Conservation (phyloP, 495 filamentous ascomycete species). For the Oidiodendron maius region DNA sequence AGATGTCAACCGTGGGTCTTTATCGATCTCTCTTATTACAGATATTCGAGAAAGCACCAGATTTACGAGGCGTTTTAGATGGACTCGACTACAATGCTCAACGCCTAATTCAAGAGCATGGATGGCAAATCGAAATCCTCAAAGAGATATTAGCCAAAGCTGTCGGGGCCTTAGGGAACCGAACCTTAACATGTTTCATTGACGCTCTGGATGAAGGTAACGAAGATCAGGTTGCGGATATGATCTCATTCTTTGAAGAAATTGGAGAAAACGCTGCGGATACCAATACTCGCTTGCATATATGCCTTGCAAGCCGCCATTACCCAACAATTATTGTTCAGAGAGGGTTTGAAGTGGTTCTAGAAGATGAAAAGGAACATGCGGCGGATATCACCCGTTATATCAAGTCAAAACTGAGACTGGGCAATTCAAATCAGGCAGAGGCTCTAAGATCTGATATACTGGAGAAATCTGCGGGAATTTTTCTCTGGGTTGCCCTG, state of each 20-base stretch:
- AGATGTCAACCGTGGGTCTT: not conserved
- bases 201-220: constrained; percentile 30
- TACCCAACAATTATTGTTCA: constrained; percentile 7
- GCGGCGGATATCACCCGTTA: constrained; percentile 23
- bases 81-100: not conserved
- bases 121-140: not conserved
- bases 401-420: constrained; percentile 12
- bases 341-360: constrained; percentile 20
- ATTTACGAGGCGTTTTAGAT: not conserved
- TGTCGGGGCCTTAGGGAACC: not conserved
- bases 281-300: not conserved
- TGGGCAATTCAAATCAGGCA: constrained; percentile 22
- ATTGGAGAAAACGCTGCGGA: constrained; percentile 6
- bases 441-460: constrained; percentile 11
- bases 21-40: not conserved
- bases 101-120: not conserved
- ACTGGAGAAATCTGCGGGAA: constrained; percentile 9
- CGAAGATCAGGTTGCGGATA: constrained; percentile 17
- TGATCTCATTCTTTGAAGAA: constrained; percentile 12
- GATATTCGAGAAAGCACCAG: not conserved
- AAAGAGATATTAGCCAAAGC: not conserved
- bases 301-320: not conserved
- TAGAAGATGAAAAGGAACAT: constrained; percentile 23
- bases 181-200: constrained; percentile 17
- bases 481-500: too few species aligned